Evolutionary conservation across 257 asterid species (phyloP).

Genomic region (Capsicum baccatum): DNA sequence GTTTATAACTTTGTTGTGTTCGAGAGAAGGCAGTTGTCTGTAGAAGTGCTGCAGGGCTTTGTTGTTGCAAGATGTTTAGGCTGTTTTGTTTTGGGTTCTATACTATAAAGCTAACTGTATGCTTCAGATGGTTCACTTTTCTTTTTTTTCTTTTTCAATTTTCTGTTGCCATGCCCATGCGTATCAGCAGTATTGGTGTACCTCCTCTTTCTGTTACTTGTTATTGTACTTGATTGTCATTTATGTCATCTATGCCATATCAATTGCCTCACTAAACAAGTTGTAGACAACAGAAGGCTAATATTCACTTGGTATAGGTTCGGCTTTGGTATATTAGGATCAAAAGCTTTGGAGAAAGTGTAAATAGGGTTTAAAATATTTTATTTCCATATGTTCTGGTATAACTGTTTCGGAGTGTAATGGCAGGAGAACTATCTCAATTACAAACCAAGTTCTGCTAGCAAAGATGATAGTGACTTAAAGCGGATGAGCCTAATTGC

Average conservation of each 20-base stretch:
- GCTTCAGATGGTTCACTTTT: constrained; percentile 18
- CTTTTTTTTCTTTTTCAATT: not conserved
- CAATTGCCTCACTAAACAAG: not conserved
- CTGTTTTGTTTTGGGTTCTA: not conserved
- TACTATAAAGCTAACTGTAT: not conserved
- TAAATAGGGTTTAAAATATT: not conserved
- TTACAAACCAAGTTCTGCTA: constrained; percentile 77
- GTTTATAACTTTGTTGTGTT: not conserved
- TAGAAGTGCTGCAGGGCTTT: constrained; percentile 22
- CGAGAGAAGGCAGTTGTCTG: not conserved
- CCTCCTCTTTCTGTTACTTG: constrained; percentile 1
- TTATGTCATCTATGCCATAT: not conserved
- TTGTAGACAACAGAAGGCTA: not conserved
- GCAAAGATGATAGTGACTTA: constrained; percentile 80
- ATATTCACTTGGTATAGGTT: not conserved
- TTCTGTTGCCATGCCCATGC: not conserved
- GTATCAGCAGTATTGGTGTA: not conserved
- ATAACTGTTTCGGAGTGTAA: not conserved
- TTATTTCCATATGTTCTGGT: constrained; percentile 14
- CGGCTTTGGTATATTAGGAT: not conserved
- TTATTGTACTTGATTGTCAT: constrained; percentile 3
- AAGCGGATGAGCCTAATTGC: constrained; percentile 78
- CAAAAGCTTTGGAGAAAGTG: not conserved
- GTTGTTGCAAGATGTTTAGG: constrained; percentile 19
- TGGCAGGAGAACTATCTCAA: constrained; percentile 92